phyloP scores from a whole-genome alignment of 441 rosid species.

The Mallotus repandus region DNA sequence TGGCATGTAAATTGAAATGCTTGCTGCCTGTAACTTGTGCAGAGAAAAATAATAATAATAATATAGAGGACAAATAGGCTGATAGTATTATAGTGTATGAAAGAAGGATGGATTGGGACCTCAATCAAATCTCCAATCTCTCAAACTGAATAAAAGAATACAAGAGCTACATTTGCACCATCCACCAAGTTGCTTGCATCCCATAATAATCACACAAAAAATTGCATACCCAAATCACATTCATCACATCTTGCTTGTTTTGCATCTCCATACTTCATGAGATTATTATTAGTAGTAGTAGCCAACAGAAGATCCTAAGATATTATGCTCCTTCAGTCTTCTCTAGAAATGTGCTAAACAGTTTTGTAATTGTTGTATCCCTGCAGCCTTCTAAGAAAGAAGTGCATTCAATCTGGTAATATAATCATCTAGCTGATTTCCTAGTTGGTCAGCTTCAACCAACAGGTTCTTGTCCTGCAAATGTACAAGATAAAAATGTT shows the following conservation, averaged over 20 bases:
- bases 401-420: conserved; percentile 45
- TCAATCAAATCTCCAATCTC: conserved; percentile 18
- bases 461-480: conserved; percentile 62
- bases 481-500: not conserved
- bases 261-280: conserved; percentile 4
- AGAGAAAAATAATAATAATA: not conserved
- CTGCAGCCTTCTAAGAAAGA: conserved; percentile 60
- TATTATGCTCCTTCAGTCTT: conserved; percentile 58
- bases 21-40: conserved; percentile 13
- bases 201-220: conserved; percentile 3
- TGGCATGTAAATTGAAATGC: conserved; percentile 23
- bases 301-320: conserved; percentile 50
- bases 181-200: conserved; percentile 21
- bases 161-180: conserved; percentile 19
- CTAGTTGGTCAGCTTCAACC: conserved; percentile 67
- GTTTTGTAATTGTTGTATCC: conserved; percentile 54
- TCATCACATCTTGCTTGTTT: not conserved
- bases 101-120: conserved; percentile 2
- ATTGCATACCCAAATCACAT: conserved; percentile 10
- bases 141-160: conserved; percentile 25
- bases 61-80: not conserved
- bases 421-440: conserved; percentile 58
- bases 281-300: conserved; percentile 35
- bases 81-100: conserved; percentile 2
- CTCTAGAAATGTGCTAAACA: conserved; percentile 55